Percentiles rank a stretch among this genome's conserved stretches.
Evolutionary conservation across 768 basidiomycete genomes (phyloP).

Genomic region (Auriscalpium vulgare): DNA sequence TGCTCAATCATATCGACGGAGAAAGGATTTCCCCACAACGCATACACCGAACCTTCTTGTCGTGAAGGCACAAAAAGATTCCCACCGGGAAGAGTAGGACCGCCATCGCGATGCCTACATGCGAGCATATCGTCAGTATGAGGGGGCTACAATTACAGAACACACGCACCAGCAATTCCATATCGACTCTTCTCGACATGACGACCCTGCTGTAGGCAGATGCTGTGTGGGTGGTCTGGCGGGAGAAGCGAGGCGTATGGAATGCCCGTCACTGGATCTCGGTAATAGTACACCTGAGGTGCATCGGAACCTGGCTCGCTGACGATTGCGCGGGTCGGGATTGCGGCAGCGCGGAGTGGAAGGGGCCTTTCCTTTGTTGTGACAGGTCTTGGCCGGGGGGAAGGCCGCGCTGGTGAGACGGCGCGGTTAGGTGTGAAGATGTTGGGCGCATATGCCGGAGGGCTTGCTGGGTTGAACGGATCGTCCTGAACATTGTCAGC

Average conservation of each 20-base stretch:
- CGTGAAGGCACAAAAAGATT: too few relatives aligned
- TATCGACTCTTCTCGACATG: constrained; percentile 54
- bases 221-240: constrained; percentile 75
- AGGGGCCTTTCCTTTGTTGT: too few relatives aligned
- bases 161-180: constrained; percentile 56
- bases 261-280: constrained; percentile 31
- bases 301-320: neutral
- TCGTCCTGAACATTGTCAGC: too few relatives aligned
- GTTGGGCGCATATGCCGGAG: constrained; percentile 1
- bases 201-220: constrained; percentile 64
- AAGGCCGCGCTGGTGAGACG: neutral
- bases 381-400: too few relatives aligned
- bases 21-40: too few relatives aligned
- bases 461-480: too few relatives aligned
- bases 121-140: neutral
- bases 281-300: constrained; percentile 19
- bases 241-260: constrained; percentile 54
- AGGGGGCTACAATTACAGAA: neutral
- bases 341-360: too few relatives aligned
- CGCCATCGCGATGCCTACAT: too few relatives aligned
- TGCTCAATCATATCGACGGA: too few relatives aligned
- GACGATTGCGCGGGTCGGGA: too few relatives aligned
- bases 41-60: too few relatives aligned
- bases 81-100: too few relatives aligned
- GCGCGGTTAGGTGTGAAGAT: constrained; percentile 1